Evolutionary conservation across 2,329 filamentous ascomycete species (phyloP).

Genomic region (Colletotrichum shisoi): DNA sequence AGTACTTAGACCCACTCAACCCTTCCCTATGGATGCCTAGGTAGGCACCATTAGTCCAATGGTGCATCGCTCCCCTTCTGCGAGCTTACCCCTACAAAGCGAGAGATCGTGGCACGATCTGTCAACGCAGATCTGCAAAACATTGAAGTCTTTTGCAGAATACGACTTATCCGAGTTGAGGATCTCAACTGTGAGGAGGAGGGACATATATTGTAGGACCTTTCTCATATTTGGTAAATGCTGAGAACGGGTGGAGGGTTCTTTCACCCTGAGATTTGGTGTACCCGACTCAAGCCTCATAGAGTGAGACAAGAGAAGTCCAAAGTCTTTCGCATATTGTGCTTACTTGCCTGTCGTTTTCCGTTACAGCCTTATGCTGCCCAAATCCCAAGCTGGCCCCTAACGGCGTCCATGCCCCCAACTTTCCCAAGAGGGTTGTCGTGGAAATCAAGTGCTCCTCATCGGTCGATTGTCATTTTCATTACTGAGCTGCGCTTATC

Average conservation of each 20-base stretch:
- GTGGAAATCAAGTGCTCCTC: not conserved
- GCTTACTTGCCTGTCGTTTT: constrained; percentile 7
- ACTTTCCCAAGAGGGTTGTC: not conserved
- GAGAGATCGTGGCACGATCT: not conserved
- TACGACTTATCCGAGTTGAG: not conserved
- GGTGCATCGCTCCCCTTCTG: no score
- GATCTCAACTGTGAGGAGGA: not conserved
- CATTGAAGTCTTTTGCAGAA: not conserved
- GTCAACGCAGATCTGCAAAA: not conserved
- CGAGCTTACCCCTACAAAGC: no score
- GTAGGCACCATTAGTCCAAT: not conserved
- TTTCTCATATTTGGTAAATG: not conserved
- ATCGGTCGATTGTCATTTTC: not conserved
- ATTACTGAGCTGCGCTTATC: not conserved
- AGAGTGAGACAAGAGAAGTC: not conserved
- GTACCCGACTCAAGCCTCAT: not conserved
- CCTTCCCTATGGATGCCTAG: not conserved
- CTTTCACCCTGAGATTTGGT: not conserved
- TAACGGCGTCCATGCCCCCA: not conserved
- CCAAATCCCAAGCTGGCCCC: not conserved
- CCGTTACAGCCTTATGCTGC: not conserved
- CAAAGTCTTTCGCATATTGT: no score
- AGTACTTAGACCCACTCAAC: not conserved
- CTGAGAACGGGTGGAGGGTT: not conserved
- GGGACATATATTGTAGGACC: no score